These are phyloP conservation scores for Euphorbia tirucalli DNA, from an alignment of 345 rosid species.

Conservation along the genomic window DNA sequence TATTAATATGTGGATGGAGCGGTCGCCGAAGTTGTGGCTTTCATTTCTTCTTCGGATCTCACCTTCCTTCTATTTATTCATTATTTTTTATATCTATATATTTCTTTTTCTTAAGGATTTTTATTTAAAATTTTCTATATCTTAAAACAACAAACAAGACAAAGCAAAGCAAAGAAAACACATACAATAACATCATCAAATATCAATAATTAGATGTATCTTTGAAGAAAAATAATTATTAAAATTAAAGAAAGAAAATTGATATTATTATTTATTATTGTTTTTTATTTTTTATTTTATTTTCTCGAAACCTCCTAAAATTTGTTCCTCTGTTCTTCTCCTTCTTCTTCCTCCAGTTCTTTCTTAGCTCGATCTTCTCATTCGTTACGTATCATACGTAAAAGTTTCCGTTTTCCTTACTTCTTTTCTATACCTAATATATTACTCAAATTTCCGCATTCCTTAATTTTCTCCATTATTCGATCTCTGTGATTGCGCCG, in stretches of 20 bases:
- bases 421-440: not conserved
- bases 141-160: no score
- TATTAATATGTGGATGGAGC: slow-evolving; percentile 33
- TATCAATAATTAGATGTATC: slow-evolving; percentile 21
- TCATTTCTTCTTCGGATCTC: slow-evolving; percentile 34
- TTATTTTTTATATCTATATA: not conserved
- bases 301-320: slow-evolving; percentile 40
- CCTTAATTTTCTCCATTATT: not conserved
- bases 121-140: no score
- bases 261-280: no score
- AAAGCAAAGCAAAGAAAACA: not conserved
- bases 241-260: not conserved
- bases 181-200: slow-evolving; percentile 11
- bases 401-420: not conserved
- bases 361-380: slow-evolving; percentile 15
- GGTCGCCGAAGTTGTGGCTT: slow-evolving; percentile 48
- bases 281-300: not conserved
- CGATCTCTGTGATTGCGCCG: not conserved
- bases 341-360: not conserved
- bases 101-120: not conserved
- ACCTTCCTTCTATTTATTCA: not conserved
- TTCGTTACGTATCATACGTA: not conserved
- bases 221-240: not conserved
- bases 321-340: not conserved
- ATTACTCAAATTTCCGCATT: not conserved